These are phyloP conservation scores for Ceratonia siliqua DNA, from an alignment of 306 rosid species.

Conservation along the genomic window DNA sequence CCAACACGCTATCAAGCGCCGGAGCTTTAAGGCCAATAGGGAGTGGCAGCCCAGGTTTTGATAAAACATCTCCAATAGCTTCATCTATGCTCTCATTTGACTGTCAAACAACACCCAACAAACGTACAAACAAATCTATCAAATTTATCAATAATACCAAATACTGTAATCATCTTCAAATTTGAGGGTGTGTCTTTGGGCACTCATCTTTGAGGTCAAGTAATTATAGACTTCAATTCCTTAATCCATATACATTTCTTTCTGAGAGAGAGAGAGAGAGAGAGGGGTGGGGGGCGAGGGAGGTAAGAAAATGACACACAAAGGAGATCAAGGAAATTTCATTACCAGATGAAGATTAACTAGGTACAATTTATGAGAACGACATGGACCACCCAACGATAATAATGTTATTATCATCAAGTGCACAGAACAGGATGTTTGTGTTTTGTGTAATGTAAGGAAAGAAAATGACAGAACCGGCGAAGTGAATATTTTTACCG, in stretches of 20 bases:
- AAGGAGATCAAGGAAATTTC: background rate
- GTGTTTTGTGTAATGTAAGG: background rate
- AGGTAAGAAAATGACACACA: background rate
- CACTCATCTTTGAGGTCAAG: background rate
- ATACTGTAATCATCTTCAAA: no score
- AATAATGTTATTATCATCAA: no score
- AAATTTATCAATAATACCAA: background rate
- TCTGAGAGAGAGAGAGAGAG: background rate
- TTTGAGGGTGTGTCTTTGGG: no score
- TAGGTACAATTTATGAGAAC: background rate
- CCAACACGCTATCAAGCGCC: slow-evolving; percentile 68
- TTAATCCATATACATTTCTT: no score
- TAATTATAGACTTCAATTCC: no score
- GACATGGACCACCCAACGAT: background rate
- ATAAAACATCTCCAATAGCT: slow-evolving; percentile 80
- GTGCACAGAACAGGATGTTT: background rate
- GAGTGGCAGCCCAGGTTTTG: slow-evolving; percentile 88
- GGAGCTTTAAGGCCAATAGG: slow-evolving; percentile 94
- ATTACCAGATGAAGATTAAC: background rate
- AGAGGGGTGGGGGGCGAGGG: background rate
- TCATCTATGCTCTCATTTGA: slow-evolving; percentile 93
- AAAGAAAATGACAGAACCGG: background rate
- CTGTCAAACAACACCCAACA: slow-evolving; percentile 41
- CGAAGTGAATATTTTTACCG: slow-evolving; percentile 40
- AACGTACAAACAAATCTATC: no score